Evolutionary conservation across 305 asterid species (phyloP).

Genomic region (Solanum hybrid): DNA sequence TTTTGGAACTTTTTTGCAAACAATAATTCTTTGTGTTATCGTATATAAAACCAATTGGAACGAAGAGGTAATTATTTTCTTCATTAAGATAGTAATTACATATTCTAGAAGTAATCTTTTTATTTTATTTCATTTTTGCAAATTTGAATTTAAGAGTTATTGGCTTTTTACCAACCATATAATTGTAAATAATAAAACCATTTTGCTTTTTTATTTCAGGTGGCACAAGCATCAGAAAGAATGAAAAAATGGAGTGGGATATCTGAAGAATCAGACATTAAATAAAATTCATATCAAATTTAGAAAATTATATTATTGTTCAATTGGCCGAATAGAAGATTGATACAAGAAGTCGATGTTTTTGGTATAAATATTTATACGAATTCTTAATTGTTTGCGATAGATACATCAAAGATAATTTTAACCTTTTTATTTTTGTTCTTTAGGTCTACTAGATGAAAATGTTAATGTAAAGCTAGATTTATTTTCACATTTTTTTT

Average conservation of each 20-base stretch:
- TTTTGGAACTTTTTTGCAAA: constrained; percentile 78
- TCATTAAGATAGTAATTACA: not conserved
- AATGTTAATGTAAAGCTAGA: not conserved
- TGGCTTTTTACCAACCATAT: not conserved
- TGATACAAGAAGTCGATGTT: not conserved
- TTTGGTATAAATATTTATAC: too few species aligned
- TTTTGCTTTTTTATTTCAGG: constrained; percentile 34
- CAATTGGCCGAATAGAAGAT: not conserved
- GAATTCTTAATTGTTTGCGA: not conserved
- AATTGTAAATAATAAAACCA: too few species aligned
- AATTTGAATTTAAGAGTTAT: not conserved
- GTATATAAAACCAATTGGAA: constrained; percentile 82
- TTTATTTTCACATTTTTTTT: not conserved
- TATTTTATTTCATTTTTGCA: not conserved
- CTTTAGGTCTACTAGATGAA: not conserved
- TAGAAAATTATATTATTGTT: not conserved
- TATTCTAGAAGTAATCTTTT: not conserved
- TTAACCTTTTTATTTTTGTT: not conserved
- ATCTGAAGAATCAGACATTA: constrained; percentile 12
- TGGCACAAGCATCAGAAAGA: constrained; percentile 70
- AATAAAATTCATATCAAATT: not conserved
- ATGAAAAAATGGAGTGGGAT: constrained; percentile 62
- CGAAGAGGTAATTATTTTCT: constrained; percentile 54
- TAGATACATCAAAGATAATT: not conserved
- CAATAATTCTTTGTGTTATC: constrained; percentile 47